These are phyloP conservation scores for Diaporthe ampelina DNA, from an alignment of 2,329 filamentous ascomycete genomes.

Conservation along the genomic window DNA sequence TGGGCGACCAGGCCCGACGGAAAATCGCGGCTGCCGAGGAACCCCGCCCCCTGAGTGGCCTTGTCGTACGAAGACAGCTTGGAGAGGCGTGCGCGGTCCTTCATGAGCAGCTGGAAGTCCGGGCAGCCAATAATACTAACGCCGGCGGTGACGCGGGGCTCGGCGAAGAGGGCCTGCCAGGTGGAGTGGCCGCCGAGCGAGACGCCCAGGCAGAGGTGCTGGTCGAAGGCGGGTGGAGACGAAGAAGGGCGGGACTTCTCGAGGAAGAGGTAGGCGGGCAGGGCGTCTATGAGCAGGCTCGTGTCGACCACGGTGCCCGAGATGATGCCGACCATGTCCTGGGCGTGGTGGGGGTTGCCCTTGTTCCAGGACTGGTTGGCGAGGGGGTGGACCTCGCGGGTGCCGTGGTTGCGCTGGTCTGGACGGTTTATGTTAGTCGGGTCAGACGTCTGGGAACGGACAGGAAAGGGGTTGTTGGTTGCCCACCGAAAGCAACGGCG, in stretches of 20 bases:
- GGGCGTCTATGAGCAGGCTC: slow-evolving; percentile 79
- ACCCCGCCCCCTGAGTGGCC: slow-evolving; percentile 69
- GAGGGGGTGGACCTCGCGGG: slow-evolving; percentile 73
- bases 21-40: slow-evolving; percentile 85
- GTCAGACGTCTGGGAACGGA: not conserved
- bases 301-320: slow-evolving; percentile 82
- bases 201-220: slow-evolving; percentile 84
- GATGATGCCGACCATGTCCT: slow-evolving; percentile 90
- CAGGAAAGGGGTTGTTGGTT: no score
- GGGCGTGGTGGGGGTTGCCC: slow-evolving; percentile 85
- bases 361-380: slow-evolving; percentile 85
- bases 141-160: slow-evolving; percentile 82
- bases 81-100: slow-evolving; percentile 80
- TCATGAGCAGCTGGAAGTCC: slow-evolving; percentile 84
- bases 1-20: slow-evolving; percentile 75
- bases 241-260: slow-evolving; percentile 54
- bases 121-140: slow-evolving; percentile 90
- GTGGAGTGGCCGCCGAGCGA: slow-evolving; percentile 89
- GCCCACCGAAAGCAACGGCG: slow-evolving; percentile 76
- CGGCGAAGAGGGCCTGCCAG: slow-evolving; percentile 86
- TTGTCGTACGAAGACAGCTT: slow-evolving; percentile 73
- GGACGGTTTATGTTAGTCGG: not conserved
- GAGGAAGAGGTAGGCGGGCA: slow-evolving; percentile 81
- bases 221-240: slow-evolving; percentile 60
- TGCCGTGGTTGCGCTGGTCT: slow-evolving; percentile 94